These are phyloP conservation scores for Botrytis elliptica DNA, from an alignment of 2,329 filamentous ascomycete genomes.

Conservation along the genomic window DNA sequence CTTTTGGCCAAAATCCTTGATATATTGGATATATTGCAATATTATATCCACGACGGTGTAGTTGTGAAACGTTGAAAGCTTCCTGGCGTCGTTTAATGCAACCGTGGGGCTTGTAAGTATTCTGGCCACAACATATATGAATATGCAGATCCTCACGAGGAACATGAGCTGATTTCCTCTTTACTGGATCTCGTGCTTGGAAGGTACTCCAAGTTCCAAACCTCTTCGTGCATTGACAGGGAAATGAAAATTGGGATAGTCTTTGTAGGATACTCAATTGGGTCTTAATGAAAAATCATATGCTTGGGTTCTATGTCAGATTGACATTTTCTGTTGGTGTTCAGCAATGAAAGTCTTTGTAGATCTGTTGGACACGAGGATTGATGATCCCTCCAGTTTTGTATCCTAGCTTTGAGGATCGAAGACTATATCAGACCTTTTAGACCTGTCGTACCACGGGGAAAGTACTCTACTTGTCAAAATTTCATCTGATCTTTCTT, in stretches of 20 bases:
- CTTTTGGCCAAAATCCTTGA: conserved; percentile 16
- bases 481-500: conserved; percentile 18
- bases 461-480: not conserved
- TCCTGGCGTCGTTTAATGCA: conserved; percentile 13
- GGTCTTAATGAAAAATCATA: conserved; percentile 6
- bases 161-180: conserved; percentile 12
- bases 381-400: not conserved
- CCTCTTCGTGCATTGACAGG: not conserved
- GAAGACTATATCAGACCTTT: not conserved
- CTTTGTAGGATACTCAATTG: conserved; percentile 6
- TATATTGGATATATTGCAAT: conserved; percentile 8
- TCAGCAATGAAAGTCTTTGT: not conserved
- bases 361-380: conserved; percentile 2
- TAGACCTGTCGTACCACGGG: conserved; percentile 2
- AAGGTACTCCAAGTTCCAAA: conserved; percentile 4
- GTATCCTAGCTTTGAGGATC: not conserved
- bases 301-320: conserved; percentile 8
- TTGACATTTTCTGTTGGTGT: conserved; percentile 1
- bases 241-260: conserved; percentile 1
- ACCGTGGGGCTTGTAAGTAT: conserved; percentile 3
- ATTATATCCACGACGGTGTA: conserved; percentile 17
- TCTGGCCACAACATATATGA: conserved; percentile 15
- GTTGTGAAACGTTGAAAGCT: conserved; percentile 2
- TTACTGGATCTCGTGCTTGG: conserved; percentile 9
- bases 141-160: conserved; percentile 20